Evolutionary conservation across 495 filamentous ascomycete genomes (phyloP).

Genomic region (Hypoxylon lenormandii): DNA sequence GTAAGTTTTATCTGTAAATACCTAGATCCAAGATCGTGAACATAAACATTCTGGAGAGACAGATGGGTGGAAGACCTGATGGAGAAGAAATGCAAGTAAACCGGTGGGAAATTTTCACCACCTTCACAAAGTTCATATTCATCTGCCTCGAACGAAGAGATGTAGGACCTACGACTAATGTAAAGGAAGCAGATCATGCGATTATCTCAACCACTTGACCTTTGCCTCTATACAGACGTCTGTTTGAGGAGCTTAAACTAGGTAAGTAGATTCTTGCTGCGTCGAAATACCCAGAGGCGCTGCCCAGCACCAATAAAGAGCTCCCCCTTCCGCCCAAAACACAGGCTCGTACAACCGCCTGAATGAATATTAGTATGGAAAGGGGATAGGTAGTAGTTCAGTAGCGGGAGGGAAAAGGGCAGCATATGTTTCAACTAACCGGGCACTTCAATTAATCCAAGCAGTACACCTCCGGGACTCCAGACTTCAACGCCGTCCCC

Average conservation of each 20-base stretch:
- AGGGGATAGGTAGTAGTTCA: no score
- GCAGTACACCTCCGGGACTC: conserved; percentile 56
- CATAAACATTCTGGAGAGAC: no score
- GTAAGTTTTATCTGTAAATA: no score
- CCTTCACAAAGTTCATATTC: no score
- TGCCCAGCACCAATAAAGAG: conserved; percentile 51
- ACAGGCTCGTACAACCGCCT: conserved; percentile 51
- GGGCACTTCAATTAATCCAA: conserved; percentile 56
- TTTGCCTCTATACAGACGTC: neutral
- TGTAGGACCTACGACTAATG: no score
- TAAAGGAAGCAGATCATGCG: no score
- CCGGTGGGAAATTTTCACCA: no score
- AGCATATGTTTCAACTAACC: conserved; percentile 37
- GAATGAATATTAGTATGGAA: neutral
- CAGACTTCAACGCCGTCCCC: conserved; percentile 64
- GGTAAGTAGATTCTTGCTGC: neutral
- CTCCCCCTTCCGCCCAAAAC: conserved; percentile 46
- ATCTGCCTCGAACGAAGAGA: no score
- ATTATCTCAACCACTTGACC: no score
- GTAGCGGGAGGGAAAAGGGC: neutral
- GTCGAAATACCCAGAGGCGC: conserved; percentile 48
- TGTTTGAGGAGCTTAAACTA: neutral
- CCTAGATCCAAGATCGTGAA: no score
- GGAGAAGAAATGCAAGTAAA: no score
- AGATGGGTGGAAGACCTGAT: no score